Percentiles rank a stretch among this genome's conserved stretches.
These are phyloP conservation scores for Eryngium alpinum DNA, from an alignment of 140 eudicot genomes.

Conservation along the genomic window DNA sequence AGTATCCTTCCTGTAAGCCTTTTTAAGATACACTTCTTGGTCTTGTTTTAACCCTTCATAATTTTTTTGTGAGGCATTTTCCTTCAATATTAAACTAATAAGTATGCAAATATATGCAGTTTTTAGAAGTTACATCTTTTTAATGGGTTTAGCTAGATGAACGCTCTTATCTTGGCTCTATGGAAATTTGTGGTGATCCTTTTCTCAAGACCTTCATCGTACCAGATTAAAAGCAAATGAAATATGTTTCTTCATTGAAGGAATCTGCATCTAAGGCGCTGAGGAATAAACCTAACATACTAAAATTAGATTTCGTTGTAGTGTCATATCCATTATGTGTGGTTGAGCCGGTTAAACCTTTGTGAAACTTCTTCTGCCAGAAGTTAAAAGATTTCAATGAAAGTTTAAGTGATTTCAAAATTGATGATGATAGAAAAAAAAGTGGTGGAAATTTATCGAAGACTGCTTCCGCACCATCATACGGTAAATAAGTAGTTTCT, in stretches of 20 bases:
- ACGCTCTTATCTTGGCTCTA: background rate
- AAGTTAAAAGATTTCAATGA: background rate
- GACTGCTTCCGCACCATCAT: background rate
- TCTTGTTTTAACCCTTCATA: no score
- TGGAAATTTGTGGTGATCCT: background rate
- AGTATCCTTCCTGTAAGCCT: no score
- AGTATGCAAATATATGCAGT: background rate
- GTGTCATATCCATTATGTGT: background rate
- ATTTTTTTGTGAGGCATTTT: no score
- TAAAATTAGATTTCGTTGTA: background rate
- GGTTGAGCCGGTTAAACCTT: background rate
- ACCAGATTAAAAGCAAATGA: background rate
- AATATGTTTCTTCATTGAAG: no score
- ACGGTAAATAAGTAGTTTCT: background rate
- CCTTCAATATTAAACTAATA: no score
- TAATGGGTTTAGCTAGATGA: background rate
- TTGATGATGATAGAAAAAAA: no score
- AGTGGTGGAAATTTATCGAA: background rate
- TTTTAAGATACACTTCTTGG: no score
- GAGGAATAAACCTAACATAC: background rate
- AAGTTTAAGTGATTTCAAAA: no score
- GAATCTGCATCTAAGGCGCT: background rate
- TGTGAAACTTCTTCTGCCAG: no score
- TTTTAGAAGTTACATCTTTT: background rate
- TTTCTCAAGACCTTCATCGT: background rate